Conservation (phyloP, 192 early-diverging fungal species). For the Coemansia sp. region DNA sequence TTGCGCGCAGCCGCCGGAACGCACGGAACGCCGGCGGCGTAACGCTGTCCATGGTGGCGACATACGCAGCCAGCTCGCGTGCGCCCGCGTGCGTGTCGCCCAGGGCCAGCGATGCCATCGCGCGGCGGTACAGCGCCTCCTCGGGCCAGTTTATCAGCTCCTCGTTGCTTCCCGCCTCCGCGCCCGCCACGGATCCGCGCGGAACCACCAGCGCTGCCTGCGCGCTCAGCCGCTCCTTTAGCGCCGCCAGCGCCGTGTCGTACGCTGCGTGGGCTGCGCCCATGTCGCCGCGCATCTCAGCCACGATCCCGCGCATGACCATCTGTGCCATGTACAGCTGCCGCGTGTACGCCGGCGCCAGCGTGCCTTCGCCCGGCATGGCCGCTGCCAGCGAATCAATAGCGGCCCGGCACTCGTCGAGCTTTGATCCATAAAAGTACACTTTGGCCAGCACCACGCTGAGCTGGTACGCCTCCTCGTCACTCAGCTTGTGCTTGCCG, state of each 20-base stretch:
- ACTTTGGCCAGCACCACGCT: conserved; percentile 59
- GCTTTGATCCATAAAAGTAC: conserved; percentile 55
- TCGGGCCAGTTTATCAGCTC: conserved; percentile 68
- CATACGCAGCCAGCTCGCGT: conserved; percentile 34
- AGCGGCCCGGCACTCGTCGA: conserved; percentile 38
- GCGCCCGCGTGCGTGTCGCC: conserved; percentile 10
- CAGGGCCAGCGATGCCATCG: conserved; percentile 47
- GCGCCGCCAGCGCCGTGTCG: conserved; percentile 49
- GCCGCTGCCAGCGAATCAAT: conserved; percentile 26
- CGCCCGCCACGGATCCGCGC: conserved; percentile 24
- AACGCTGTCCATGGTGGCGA: conserved; percentile 41
- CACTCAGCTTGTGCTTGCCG: conserved; percentile 23
- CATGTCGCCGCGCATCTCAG: conserved; percentile 41
- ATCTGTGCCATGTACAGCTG: conserved; percentile 58
- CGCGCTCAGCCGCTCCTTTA: conserved; percentile 15
- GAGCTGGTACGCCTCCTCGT: conserved; percentile 41
- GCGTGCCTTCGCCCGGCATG: conserved; percentile 37
- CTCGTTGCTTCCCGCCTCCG: conserved; percentile 26
- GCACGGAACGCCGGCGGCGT: conserved; percentile 51
- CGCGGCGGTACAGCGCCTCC: conserved; percentile 65
- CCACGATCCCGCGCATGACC: conserved; percentile 56
- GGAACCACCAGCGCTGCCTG: conserved; percentile 42
- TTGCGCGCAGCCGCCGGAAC: conserved; percentile 55
- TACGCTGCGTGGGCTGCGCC: conserved; percentile 53
- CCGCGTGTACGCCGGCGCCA: conserved; percentile 59